Conservation (phyloP, 2,329 filamentous ascomycete species). For the Akanthomyces uredinophilus region DNA sequence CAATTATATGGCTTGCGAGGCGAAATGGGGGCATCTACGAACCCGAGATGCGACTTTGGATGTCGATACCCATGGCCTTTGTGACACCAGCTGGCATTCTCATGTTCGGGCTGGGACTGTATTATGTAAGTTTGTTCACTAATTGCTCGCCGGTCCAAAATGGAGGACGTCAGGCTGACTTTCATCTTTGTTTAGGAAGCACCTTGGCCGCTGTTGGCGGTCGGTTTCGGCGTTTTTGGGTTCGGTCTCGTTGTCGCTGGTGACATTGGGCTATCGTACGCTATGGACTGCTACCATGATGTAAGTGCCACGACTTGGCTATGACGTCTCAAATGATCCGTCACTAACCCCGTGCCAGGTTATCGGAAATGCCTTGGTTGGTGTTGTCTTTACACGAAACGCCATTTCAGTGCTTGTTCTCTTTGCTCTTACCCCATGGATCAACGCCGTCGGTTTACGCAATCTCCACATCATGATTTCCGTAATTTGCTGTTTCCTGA, state of each 20-base stretch:
- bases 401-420: conserved; percentile 20
- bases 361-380: conserved; percentile 23
- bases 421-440: conserved; percentile 21
- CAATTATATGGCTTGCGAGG: conserved; percentile 30
- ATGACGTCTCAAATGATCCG: background rate
- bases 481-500: conserved; percentile 9
- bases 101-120: conserved; percentile 32
- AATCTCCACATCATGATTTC: conserved; percentile 16
- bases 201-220: conserved; percentile 34
- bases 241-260: conserved; percentile 31
- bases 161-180: background rate
- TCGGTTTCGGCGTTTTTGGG: conserved; percentile 31
- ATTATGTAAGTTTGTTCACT: conserved; percentile 22
- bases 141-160: too few species aligned
- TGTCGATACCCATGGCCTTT: conserved; percentile 23
- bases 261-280: conserved; percentile 29
- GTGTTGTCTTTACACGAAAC: conserved; percentile 22
- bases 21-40: conserved; percentile 37
- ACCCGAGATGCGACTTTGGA: conserved; percentile 37
- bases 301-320: conserved; percentile 19
- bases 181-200: conserved; percentile 22
- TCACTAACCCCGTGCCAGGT: conserved; percentile 17
- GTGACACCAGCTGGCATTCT: conserved; percentile 28
- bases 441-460: conserved; percentile 20
- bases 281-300: conserved; percentile 33